These are phyloP conservation scores for Escovopsis sp. DNA, from an alignment of 2,329 filamentous ascomycete genomes.

Conservation along the genomic window DNA sequence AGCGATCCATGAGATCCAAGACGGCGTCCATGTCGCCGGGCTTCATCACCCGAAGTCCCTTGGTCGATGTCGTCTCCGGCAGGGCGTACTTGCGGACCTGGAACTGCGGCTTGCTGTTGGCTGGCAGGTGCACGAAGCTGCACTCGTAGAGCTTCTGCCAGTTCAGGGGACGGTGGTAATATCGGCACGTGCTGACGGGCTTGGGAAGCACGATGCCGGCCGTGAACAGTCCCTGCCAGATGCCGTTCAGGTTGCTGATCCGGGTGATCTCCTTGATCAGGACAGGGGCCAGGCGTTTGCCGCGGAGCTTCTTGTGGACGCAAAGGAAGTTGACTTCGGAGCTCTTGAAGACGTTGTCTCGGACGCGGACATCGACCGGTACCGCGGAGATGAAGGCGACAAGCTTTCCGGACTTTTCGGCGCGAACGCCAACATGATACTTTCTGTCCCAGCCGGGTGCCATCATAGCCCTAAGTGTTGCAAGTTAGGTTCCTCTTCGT, in stretches of 20 bases:
- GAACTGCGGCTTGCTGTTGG: slow-evolving; percentile 66
- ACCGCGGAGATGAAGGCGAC: slow-evolving; percentile 95
- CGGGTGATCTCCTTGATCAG: slow-evolving; percentile 97
- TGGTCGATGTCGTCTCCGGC: slow-evolving; percentile 55
- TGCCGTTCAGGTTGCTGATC: slow-evolving; percentile 68
- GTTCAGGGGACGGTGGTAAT: slow-evolving; percentile 86
- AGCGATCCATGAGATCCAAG: slow-evolving; percentile 57
- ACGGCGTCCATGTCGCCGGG: slow-evolving; percentile 64
- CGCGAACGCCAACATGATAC: slow-evolving; percentile 91
- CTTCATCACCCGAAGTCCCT: slow-evolving; percentile 68
- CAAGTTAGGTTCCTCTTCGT: not conserved
- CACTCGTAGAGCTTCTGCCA: slow-evolving; percentile 95
- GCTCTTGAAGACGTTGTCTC: slow-evolving; percentile 56
- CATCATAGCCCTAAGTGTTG: slow-evolving; percentile 62
- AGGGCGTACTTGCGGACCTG: slow-evolving; percentile 79
- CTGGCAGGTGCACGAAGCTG: slow-evolving; percentile 79
- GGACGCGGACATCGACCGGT: slow-evolving; percentile 68
- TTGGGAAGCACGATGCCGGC: slow-evolving; percentile 82
- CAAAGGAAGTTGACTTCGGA: slow-evolving; percentile 98
- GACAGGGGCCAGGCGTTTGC: slow-evolving; percentile 81
- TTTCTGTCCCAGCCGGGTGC: slow-evolving; percentile 85
- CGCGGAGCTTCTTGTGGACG: slow-evolving; percentile 92
- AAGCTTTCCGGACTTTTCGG: slow-evolving; percentile 66
- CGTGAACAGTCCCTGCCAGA: slow-evolving; percentile 94
- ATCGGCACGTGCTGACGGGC: slow-evolving; percentile 82